These are phyloP conservation scores for Tetrastigma voinierianum DNA, from an alignment of 164 flowering plant genomes.

Conservation along the genomic window DNA sequence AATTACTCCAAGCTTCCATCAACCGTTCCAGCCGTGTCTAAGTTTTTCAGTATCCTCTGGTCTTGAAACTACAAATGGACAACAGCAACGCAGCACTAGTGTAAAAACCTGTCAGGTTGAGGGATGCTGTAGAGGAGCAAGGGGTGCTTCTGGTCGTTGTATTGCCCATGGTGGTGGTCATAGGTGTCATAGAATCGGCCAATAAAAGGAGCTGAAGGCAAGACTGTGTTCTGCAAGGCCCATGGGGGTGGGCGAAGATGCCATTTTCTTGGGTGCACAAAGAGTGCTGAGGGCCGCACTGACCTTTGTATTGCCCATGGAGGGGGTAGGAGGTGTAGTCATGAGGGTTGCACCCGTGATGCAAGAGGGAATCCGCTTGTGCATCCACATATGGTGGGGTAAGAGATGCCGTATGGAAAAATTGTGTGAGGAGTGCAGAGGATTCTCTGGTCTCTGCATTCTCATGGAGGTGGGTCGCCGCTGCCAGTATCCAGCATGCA, in stretches of 20 bases:
- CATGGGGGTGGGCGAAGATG: constrained; percentile 99
- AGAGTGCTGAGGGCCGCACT: constrained; percentile 97
- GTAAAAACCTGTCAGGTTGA: constrained; percentile 73
- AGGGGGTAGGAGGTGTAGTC: constrained; percentile 84
- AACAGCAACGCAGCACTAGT: constrained; percentile 35
- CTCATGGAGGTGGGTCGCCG: constrained; percentile 99
- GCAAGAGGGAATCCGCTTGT: constrained; percentile 94
- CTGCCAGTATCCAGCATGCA: constrained; percentile 65
- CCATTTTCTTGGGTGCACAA: constrained; percentile 82
- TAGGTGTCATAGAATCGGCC: constrained; percentile 78
- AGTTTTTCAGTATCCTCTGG: constrained; percentile 78
- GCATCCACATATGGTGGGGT: constrained; percentile 95
- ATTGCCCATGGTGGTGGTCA: constrained; percentile 97
- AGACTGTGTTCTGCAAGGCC: constrained; percentile 92
- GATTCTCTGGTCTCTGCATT: constrained; percentile 92
- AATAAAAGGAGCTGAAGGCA: constrained; percentile 95
- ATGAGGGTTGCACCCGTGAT: constrained; percentile 76
- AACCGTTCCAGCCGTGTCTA: constrained; percentile 43
- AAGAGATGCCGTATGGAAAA: constrained; percentile 83
- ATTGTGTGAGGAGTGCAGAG: constrained; percentile 92
- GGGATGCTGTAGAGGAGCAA: constrained; percentile 93
- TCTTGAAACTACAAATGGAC: constrained; percentile 59
- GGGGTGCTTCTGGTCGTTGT: constrained; percentile 96
- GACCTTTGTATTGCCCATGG: constrained; percentile 95
- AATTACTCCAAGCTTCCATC: constrained; percentile 45